Conservation (phyloP, 129 eudicot species). For the Pittosporum tobira region DNA sequence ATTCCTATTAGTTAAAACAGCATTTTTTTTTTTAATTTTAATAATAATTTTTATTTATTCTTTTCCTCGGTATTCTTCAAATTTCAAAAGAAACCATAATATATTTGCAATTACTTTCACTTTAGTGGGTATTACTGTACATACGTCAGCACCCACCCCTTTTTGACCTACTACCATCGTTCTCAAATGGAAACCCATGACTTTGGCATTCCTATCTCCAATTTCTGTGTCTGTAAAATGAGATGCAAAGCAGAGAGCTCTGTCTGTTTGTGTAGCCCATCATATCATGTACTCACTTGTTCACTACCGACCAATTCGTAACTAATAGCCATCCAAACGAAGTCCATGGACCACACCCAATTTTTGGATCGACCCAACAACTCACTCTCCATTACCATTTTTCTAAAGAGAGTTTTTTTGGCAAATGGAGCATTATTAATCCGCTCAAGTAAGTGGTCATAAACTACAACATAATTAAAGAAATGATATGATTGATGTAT, state of each 20-base stretch:
- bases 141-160: too few species aligned
- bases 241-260: constrained; percentile 1
- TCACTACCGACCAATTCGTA: constrained; percentile 1
- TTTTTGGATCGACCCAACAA: background rate
- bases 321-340: constrained; percentile 14
- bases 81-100: too few species aligned
- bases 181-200: too few species aligned
- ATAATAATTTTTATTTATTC: too few species aligned
- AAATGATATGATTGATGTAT: background rate
- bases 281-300: constrained; percentile 12
- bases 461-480: background rate
- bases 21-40: too few species aligned
- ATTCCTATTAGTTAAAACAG: too few species aligned
- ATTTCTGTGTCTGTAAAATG: background rate
- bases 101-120: too few species aligned
- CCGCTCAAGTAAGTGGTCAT: constrained; percentile 3
- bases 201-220: background rate
- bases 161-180: too few species aligned
- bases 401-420: constrained; percentile 12
- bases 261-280: constrained; percentile 5
- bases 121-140: too few species aligned
- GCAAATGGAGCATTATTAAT: constrained; percentile 4
- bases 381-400: constrained; percentile 1
- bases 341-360: background rate
- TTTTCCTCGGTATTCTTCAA: too few species aligned